phyloP scores from a whole-genome alignment of 495 filamentous ascomycete species.

The Podospora fimiseda region DNA sequence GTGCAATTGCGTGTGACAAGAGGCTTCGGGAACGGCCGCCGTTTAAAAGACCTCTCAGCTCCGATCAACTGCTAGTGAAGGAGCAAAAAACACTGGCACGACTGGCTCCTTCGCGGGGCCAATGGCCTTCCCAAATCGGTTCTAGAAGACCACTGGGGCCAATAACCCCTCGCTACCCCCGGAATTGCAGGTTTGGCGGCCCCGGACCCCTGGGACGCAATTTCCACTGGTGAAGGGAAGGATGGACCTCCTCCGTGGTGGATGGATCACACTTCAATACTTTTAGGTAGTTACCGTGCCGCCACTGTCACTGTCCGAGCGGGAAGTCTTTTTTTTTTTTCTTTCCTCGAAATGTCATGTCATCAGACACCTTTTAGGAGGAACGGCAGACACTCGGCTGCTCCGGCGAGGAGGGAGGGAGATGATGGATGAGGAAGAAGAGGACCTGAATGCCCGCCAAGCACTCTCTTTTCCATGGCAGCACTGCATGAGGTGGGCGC shows the following conservation, averaged over 20 bases:
- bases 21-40: slow-evolving; percentile 15
- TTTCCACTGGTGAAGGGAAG: slow-evolving; percentile 6
- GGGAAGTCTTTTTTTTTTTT: neutral
- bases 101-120: slow-evolving; percentile 5
- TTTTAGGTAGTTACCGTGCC: neutral
- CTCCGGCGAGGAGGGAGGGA: neutral
- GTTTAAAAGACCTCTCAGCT: slow-evolving; percentile 16
- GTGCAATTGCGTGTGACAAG: slow-evolving; percentile 5
- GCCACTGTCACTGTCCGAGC: neutral
- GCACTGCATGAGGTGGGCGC: neutral
- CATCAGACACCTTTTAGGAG: neutral
- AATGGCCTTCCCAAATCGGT: too few relatives aligned
- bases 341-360: neutral
- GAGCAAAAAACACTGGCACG: neutral
- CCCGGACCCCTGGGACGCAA: slow-evolving; percentile 12
- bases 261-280: neutral
- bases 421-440: too few relatives aligned
- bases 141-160: too few relatives aligned
- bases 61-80: neutral
- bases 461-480: too few relatives aligned
- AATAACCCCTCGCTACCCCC: slow-evolving; percentile 6
- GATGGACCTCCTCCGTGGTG: neutral
- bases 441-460: too few relatives aligned
- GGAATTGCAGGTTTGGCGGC: slow-evolving; percentile 1
- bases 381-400: neutral